Evolutionary conservation across 768 basidiomycete species (phyloP).

Genomic region (Mycena metata): DNA sequence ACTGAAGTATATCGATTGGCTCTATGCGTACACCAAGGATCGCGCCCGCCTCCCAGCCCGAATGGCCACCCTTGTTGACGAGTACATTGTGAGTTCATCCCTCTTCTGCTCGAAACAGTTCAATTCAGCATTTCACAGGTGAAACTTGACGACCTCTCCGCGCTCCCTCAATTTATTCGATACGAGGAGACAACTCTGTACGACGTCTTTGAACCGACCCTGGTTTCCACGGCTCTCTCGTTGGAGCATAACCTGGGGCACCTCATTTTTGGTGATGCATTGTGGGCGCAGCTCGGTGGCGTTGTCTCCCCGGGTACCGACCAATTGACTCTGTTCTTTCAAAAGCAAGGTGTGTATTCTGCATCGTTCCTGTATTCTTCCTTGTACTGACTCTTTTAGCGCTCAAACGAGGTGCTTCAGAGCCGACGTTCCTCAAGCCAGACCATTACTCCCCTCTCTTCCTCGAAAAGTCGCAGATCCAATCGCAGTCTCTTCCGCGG

Average conservation of each 20-base stretch:
- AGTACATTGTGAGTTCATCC: not conserved
- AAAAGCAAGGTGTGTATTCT: not conserved
- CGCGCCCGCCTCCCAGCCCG: not conserved
- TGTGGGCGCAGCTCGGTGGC: not conserved
- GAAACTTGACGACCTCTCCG: too few species aligned
- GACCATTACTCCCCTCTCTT: not conserved
- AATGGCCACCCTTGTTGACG: not conserved
- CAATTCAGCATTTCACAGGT: too few species aligned
- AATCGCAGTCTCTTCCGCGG: not conserved
- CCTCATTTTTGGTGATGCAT: not conserved
- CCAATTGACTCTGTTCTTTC: not conserved
- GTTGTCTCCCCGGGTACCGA: not conserved
- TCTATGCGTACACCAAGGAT: not conserved
- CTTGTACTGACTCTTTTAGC: too few species aligned
- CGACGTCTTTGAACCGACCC: conserved; percentile 4
- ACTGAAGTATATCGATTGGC: not conserved
- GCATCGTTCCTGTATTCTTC: not conserved
- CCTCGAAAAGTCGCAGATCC: not conserved
- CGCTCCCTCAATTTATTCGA: not conserved
- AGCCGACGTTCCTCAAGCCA: not conserved
- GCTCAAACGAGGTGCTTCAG: too few species aligned
- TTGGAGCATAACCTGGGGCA: not conserved
- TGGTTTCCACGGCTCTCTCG: not conserved
- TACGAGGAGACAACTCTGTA: not conserved
- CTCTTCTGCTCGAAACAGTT: not conserved